These are phyloP conservation scores for Oenanthe javanica DNA, from an alignment of 140 eudicot species.

Conservation along the genomic window DNA sequence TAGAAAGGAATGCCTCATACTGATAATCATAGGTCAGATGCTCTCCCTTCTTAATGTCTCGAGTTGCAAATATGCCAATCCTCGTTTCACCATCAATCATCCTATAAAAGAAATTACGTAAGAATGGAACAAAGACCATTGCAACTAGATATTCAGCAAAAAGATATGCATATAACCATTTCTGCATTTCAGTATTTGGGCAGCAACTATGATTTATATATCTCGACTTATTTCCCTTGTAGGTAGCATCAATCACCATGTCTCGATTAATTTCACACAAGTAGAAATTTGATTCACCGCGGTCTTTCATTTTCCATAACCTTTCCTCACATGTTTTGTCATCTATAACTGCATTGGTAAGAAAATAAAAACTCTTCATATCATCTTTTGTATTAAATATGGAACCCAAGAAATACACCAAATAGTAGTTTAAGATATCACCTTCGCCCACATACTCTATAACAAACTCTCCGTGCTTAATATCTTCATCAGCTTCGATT, in stretches of 20 bases:
- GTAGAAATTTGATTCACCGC: slow-evolving; percentile 89
- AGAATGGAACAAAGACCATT: neutral
- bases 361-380: slow-evolving; percentile 1
- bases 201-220: slow-evolving; percentile 94
- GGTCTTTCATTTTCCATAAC: slow-evolving; percentile 89
- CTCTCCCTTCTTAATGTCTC: slow-evolving; percentile 81
- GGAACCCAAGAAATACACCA: neutral
- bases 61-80: slow-evolving; percentile 93
- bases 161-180: slow-evolving; percentile 49
- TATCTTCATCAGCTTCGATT: slow-evolving; percentile 90
- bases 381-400: neutral
- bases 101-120: slow-evolving; percentile 28
- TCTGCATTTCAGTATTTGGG: slow-evolving; percentile 99
- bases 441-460: slow-evolving; percentile 99
- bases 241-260: slow-evolving; percentile 98
- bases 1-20: slow-evolving; percentile 35
- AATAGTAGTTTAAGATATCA: slow-evolving; percentile 10
- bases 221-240: slow-evolving; percentile 94
- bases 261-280: slow-evolving; percentile 95
- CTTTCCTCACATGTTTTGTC: slow-evolving; percentile 92
- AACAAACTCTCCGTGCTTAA: slow-evolving; percentile 77
- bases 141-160: slow-evolving; percentile 17
- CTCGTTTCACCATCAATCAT: slow-evolving; percentile 93
- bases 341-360: slow-evolving; percentile 72
- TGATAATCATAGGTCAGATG: slow-evolving; percentile 92